Evolutionary conservation across 805 yeast genomes (phyloP).

Genomic region (Metschnikowia bowlesiae): DNA sequence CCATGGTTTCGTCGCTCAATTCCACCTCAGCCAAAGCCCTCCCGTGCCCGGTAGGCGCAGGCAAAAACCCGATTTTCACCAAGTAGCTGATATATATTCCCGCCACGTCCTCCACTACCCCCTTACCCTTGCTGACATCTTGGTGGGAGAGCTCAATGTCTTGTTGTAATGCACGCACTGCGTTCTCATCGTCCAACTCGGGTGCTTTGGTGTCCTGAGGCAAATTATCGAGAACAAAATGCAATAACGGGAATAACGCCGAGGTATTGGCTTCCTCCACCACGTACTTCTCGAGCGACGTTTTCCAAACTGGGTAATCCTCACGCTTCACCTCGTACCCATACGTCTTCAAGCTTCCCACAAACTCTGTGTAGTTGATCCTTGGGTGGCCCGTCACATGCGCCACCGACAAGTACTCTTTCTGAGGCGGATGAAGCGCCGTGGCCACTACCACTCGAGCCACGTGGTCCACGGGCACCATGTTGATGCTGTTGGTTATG

Average conservation of each 20-base stretch:
- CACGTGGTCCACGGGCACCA: conserved; percentile 98
- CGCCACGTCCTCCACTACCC: conserved; percentile 63
- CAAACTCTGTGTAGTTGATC: conserved; percentile 69
- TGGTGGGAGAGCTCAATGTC: conserved; percentile 63
- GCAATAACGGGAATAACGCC: conserved; percentile 89
- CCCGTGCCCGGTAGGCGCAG: conserved; percentile 49
- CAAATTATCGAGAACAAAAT: conserved; percentile 88
- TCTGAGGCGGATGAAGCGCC: conserved; percentile 67
- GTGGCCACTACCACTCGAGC: conserved; percentile 86
- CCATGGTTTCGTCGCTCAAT: conserved; percentile 53
- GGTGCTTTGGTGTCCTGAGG: conserved; percentile 94
- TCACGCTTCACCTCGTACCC: conserved; percentile 66
- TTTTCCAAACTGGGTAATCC: conserved; percentile 78
- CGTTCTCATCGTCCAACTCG: conserved; percentile 84
- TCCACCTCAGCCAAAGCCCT: conserved; percentile 51
- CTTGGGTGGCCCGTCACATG: conserved; percentile 99
- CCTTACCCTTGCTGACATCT: conserved; percentile 67
- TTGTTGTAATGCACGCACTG: conserved; percentile 58
- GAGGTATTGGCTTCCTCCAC: conserved; percentile 69
- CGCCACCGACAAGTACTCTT: conserved; percentile 60
- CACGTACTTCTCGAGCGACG: conserved; percentile 69
- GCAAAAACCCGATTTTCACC: conserved; percentile 74
- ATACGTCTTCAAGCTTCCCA: conserved; percentile 57
- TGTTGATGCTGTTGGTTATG: conserved; percentile 81
- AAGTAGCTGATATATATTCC: conserved; percentile 79